Percentiles rank a stretch among this genome's conserved stretches.
phyloP scores from a whole-genome alignment of 805 yeast genomes.

The Dipodascus geniculatus region DNA sequence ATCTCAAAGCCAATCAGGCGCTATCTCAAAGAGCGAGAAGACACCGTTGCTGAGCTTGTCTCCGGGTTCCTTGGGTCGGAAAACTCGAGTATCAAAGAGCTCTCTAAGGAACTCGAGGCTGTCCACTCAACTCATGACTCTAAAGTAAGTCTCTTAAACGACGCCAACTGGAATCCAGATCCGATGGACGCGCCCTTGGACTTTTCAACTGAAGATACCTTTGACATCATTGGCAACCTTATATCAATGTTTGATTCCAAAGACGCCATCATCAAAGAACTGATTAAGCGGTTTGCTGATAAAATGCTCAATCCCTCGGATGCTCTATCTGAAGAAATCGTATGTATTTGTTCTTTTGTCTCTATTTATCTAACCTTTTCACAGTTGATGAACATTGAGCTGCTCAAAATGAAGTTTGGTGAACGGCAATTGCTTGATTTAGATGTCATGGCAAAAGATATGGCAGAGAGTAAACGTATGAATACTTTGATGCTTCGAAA shows the following conservation, averaged over 20 bases:
- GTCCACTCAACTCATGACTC: slow-evolving; percentile 8
- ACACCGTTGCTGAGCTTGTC: slow-evolving; percentile 59
- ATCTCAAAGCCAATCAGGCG: slow-evolving; percentile 66
- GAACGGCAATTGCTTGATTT: slow-evolving; percentile 52
- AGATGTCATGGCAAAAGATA: slow-evolving; percentile 77
- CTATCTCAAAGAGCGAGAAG: slow-evolving; percentile 61
- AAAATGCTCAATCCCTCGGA: slow-evolving; percentile 34
- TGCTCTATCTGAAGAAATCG: slow-evolving; percentile 23
- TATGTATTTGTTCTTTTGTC: not conserved
- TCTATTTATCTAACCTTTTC: not conserved
- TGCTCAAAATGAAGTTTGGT: slow-evolving; percentile 54
- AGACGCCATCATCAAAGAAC: slow-evolving; percentile 52
- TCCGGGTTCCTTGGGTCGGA: slow-evolving; percentile 48
- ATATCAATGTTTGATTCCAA: slow-evolving; percentile 63
- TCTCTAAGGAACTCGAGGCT: slow-evolving; percentile 39
- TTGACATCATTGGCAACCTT: slow-evolving; percentile 61
- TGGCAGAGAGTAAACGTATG: slow-evolving; percentile 41
- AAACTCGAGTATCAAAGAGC: slow-evolving; percentile 34
- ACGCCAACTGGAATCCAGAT: slow-evolving; percentile 66
- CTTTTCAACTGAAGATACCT: slow-evolving; percentile 43
- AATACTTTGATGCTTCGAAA: slow-evolving; percentile 29
- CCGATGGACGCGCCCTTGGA: slow-evolving; percentile 88
- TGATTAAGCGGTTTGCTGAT: slow-evolving; percentile 48
- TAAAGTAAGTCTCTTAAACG: slow-evolving; percentile 24
- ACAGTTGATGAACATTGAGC: slow-evolving; percentile 30